Percentiles rank a stretch among this genome's conserved stretches.
Evolutionary conservation across 2,329 filamentous ascomycete genomes (phyloP).

Genomic region (Stylonectria norvegica): DNA sequence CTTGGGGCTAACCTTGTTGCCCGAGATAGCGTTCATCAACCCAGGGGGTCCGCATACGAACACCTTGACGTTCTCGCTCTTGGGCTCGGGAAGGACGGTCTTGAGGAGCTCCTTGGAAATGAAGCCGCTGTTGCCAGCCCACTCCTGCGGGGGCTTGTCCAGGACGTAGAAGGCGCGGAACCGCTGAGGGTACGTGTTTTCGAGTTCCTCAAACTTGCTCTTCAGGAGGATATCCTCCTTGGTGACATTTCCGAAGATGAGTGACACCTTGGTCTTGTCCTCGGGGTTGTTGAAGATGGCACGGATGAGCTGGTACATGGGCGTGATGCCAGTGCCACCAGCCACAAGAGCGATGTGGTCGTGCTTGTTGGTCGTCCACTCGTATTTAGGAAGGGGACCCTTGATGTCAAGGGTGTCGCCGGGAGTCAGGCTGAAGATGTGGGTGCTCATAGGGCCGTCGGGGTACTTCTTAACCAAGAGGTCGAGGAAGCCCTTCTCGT

Average conservation of each 20-base stretch:
- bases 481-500: conserved; percentile 74
- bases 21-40: conserved; percentile 90
- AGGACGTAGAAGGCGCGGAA: conserved; percentile 95
- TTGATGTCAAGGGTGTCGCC: conserved; percentile 88
- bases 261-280: conserved; percentile 96
- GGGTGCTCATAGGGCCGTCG: conserved; percentile 83
- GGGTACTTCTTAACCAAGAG: conserved; percentile 91
- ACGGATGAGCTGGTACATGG: conserved; percentile 93
- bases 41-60: conserved; percentile 94
- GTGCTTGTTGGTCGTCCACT: conserved; percentile 89
- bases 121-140: conserved; percentile 73
- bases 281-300: conserved; percentile 94
- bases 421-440: conserved; percentile 78
- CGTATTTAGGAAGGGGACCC: conserved; percentile 91
- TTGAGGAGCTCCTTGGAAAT: conserved; percentile 91
- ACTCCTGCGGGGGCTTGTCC: conserved; percentile 76
- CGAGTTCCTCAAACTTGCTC: conserved; percentile 77
- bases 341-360: conserved; percentile 81
- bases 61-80: conserved; percentile 88
- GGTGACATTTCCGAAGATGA: conserved; percentile 85
- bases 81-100: conserved; percentile 90
- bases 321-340: conserved; percentile 95
- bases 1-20: conserved; percentile 82
- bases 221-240: conserved; percentile 92
- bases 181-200: conserved; percentile 92